phyloP scores from a whole-genome alignment of 192 early-diverging fungal species.

The Backusella parvicylindrica region DNA sequence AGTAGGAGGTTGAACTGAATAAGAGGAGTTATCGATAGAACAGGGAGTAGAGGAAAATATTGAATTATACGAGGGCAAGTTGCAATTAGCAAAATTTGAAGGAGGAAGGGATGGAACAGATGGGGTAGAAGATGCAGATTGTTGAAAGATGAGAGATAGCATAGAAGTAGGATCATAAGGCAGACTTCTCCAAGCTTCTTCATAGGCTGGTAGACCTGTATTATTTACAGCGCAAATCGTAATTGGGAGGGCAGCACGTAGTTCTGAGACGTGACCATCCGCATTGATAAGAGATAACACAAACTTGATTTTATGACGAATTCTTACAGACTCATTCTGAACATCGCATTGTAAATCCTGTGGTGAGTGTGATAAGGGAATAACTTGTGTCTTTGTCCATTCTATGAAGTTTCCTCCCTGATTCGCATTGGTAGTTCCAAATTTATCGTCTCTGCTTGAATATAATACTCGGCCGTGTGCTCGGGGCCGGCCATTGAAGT shows the following conservation, averaged over 20 bases:
- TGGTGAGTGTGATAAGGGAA: constrained; percentile 7
- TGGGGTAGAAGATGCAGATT: neutral
- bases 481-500: neutral
- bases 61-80: constrained; percentile 7
- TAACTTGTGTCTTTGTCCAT: constrained; percentile 15
- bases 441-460: neutral
- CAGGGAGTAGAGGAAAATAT: neutral
- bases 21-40: neutral
- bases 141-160: constrained; percentile 9
- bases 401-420: neutral
- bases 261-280: constrained; percentile 23
- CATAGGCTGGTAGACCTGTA: constrained; percentile 28
- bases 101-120: neutral
- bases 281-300: constrained; percentile 16
- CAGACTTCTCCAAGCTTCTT: constrained; percentile 14
- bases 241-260: constrained; percentile 33
- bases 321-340: constrained; percentile 22
- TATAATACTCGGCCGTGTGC: neutral
- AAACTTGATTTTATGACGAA: constrained; percentile 37
- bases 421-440: neutral
- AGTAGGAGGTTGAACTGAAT: neutral
- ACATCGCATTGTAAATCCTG: constrained; percentile 27
- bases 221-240: constrained; percentile 22
- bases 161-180: constrained; percentile 25
- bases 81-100: neutral